phyloP scores from a whole-genome alignment of 768 basidiomycete genomes.

The Suillus clintonianus region DNA sequence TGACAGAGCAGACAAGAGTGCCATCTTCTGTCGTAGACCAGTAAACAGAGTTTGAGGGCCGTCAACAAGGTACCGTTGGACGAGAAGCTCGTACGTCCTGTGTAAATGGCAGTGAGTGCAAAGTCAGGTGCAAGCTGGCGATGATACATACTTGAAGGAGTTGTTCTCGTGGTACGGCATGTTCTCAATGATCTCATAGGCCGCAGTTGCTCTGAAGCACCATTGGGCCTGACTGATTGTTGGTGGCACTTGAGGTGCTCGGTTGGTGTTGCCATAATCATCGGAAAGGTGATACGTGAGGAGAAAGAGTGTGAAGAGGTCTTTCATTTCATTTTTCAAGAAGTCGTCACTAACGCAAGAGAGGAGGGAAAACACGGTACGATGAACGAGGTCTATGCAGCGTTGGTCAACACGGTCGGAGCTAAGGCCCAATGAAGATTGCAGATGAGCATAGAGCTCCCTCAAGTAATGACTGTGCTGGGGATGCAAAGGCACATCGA shows the following conservation, averaged over 20 bases:
- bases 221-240: not conserved
- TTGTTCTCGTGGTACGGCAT: not conserved
- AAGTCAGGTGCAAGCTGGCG: too few species aligned
- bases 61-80: too few species aligned
- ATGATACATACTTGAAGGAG: too few species aligned
- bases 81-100: not conserved
- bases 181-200: not conserved
- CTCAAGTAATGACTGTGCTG: not conserved
- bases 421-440: too few species aligned
- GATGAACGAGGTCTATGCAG: not conserved
- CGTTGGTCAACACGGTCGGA: not conserved
- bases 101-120: too few species aligned
- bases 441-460: too few species aligned
- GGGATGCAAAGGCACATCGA: not conserved
- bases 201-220: not conserved
- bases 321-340: not conserved
- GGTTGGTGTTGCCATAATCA: not conserved
- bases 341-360: not conserved
- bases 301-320: slow-evolving; percentile 4
- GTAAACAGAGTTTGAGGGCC: too few species aligned
- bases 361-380: not conserved
- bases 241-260: not conserved
- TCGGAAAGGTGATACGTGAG: not conserved
- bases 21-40: too few species aligned
- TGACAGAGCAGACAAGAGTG: too few species aligned